Evolutionary conservation across 2,329 filamentous ascomycete genomes (phyloP).

Genomic region (Colletotrichum shisoi): DNA sequence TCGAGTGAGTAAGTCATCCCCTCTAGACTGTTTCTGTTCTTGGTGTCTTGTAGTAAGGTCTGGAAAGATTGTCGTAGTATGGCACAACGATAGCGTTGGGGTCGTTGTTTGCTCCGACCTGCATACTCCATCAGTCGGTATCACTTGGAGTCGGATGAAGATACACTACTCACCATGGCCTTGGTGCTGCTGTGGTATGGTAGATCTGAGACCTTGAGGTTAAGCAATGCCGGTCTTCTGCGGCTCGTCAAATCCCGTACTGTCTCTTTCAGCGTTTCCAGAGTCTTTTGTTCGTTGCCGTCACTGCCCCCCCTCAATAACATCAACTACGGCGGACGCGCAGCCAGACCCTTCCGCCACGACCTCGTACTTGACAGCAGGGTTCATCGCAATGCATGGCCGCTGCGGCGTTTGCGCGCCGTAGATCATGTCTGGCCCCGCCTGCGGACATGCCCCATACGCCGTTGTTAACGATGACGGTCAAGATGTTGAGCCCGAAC

Average conservation of each 20-base stretch:
- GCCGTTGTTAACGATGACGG: conserved; percentile 22
- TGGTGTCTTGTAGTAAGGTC: conserved; percentile 14
- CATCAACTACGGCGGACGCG: conserved; percentile 17
- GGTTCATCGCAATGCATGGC: conserved; percentile 28
- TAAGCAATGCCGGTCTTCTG: conserved; percentile 9
- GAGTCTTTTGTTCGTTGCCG: conserved; percentile 2
- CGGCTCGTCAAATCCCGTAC: neutral
- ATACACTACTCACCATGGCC: conserved; percentile 14
- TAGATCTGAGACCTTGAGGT: conserved; percentile 21
- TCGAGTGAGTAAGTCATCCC: too few relatives aligned
- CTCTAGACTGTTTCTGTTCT: too few relatives aligned
- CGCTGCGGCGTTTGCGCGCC: conserved; percentile 24
- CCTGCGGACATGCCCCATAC: conserved; percentile 33
- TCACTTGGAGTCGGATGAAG: neutral
- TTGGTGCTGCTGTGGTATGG: conserved; percentile 22
- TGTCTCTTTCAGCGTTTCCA: neutral
- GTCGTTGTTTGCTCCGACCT: conserved; percentile 20
- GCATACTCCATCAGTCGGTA: neutral
- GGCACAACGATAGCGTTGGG: conserved; percentile 21
- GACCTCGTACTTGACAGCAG: conserved; percentile 16
- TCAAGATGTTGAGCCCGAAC: conserved; percentile 24
- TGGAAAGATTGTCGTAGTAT: conserved; percentile 23
- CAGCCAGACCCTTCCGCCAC: conserved; percentile 25
- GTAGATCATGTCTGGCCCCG: conserved; percentile 25
- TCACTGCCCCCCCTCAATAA: neutral